A percentile compares a stretch with the other conserved stretches of the same genome.
phyloP scores from a whole-genome alignment of 1,284 basidiomycete genomes.

The Rhodotorula sp. region DNA sequence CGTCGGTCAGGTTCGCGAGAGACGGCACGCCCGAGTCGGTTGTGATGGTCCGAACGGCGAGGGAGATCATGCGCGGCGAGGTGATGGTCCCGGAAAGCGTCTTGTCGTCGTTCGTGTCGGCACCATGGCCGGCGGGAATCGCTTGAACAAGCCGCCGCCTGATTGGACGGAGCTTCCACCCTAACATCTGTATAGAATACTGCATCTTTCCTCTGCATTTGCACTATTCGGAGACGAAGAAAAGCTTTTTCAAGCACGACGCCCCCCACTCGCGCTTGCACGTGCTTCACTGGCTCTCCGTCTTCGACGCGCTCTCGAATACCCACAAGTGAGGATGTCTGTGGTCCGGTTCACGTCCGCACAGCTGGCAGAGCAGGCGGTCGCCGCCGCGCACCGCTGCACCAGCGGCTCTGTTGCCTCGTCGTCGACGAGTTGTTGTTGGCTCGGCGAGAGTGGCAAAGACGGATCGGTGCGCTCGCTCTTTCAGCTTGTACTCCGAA shows the following conservation, averaged over 20 bases:
- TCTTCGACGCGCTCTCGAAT: background rate
- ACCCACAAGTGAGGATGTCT: background rate
- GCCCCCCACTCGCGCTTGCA: no score
- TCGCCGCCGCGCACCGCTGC: background rate
- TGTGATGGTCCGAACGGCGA: slow-evolving; percentile 36
- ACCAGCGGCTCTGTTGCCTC: no score
- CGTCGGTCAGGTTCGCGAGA: slow-evolving; percentile 27
- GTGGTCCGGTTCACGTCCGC: background rate
- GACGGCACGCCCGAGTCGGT: slow-evolving; percentile 20
- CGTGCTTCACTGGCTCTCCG: background rate
- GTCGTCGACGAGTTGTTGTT: background rate
- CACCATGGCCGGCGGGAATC: no score
- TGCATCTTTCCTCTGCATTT: no score
- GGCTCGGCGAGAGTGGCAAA: background rate
- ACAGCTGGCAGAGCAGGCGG: slow-evolving; percentile 5
- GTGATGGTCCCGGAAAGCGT: slow-evolving; percentile 31
- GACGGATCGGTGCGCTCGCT: no score
- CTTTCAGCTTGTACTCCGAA: background rate
- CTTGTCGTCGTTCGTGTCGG: slow-evolving; percentile 2
- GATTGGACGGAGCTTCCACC: no score
- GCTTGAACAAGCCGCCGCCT: no score
- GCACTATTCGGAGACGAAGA: no score
- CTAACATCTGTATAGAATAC: no score
- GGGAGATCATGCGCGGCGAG: slow-evolving; percentile 39
- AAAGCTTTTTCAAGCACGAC: no score